Evolutionary conservation across 2,329 filamentous ascomycete species (phyloP), one percentile per base, ranked within the genome.

Genomic region (Clonostachys sp.): DNA sequence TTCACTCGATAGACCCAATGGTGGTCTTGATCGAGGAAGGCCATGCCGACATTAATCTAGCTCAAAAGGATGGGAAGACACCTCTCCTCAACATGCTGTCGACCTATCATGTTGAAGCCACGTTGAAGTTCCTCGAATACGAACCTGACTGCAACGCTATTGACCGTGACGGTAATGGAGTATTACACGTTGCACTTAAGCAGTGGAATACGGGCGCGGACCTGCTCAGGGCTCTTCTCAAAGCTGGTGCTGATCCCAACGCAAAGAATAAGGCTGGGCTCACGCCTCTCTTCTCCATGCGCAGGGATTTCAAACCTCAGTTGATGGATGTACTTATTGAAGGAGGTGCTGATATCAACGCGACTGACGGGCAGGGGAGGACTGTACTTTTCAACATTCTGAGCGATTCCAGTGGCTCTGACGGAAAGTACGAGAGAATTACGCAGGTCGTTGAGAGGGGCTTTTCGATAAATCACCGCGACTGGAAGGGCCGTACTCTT

Each of bases 401-500:
- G 3, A 5, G 17, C 8, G 14, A n/a, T n/a, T 9, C 12, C 3
- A 13, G 12, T 8, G 14, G 12, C 14, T 18, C 14, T 2, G 12
- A 39, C 7, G 36, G 12, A 7, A 18, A 39, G 14, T 18, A 12
- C 12, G 12, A 13, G 14, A 1, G 3, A 3, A 39, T 18, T 8
- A n/a, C 12, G 7, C 14, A n/a, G 36, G 3, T 39, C 36, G 7
- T 39, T n/a, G 14, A 39, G 36, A 39, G 36, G 12, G 14, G 14
- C 14, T n/a, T 18, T 39, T 39, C 36, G 55, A 49, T 4, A 24
- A 12, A 30, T 48, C 45, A 3, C 36, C 17, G 36, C 12, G 36
- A 39, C 36, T 5, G 17, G 14, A 18, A 39, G 12, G 36, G 36
- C 3, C 36, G 36, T 39, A 18, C 17, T 39, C 36, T 39, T 8